A percentile compares a stretch with the other conserved stretches of the same genome.
Conservation (phyloP, 2,329 filamentous ascomycete species). For the Chaetothyriales sp. region DNA sequence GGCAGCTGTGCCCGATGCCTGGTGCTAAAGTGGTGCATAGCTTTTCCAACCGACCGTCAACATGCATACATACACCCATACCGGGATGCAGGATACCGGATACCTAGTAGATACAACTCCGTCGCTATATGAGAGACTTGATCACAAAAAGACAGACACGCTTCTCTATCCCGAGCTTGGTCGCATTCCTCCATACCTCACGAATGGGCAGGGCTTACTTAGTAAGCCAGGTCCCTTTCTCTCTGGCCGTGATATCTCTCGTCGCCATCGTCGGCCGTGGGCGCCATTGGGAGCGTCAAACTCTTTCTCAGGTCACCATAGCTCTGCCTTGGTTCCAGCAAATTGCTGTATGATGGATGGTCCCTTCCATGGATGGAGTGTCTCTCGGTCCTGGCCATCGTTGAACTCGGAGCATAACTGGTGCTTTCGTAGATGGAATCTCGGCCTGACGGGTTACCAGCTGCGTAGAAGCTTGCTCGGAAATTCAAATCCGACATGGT, state of each 20-base stretch:
- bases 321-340: slow-evolving; percentile 7
- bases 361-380: background rate
- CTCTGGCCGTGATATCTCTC: background rate
- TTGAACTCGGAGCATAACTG: slow-evolving; percentile 1
- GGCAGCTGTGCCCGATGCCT: too few relatives aligned
- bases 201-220: background rate
- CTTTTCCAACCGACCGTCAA: background rate
- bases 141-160: background rate
- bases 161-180: too few relatives aligned
- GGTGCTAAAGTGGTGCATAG: background rate
- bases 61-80: background rate
- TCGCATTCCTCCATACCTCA: too few relatives aligned
- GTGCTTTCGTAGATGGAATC: slow-evolving; percentile 56
- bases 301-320: slow-evolving; percentile 12
- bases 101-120: background rate
- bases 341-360: slow-evolving; percentile 6
- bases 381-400: background rate
- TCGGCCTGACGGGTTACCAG: slow-evolving; percentile 20
- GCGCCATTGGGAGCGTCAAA: background rate
- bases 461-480: slow-evolving; percentile 31
- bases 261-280: background rate
- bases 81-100: background rate
- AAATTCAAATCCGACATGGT: slow-evolving; percentile 40
- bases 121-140: background rate
- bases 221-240: background rate